These are phyloP conservation scores for Coniochaeta prunicola DNA, from an alignment of 2,329 filamentous ascomycete genomes.

Conservation along the genomic window DNA sequence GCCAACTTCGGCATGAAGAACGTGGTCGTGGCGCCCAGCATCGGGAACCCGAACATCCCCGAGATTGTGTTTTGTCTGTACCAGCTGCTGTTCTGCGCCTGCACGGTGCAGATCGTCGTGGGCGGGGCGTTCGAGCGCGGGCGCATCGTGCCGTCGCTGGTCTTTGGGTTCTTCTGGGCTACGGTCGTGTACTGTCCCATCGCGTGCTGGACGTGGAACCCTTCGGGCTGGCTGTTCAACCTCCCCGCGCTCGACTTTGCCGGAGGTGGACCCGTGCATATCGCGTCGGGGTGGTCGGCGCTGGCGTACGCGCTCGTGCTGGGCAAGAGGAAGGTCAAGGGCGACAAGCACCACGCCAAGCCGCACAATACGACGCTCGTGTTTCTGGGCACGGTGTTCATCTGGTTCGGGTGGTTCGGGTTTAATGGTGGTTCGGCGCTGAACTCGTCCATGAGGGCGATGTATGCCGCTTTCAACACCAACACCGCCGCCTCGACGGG, in stretches of 20 bases:
- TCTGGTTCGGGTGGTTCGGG: slow-evolving; percentile 56
- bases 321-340: slow-evolving; percentile 45
- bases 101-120: slow-evolving; percentile 57
- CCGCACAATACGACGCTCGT: slow-evolving; percentile 58
- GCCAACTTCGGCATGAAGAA: slow-evolving; percentile 55
- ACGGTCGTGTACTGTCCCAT: slow-evolving; percentile 59
- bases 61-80: slow-evolving; percentile 62
- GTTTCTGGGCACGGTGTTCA: slow-evolving; percentile 55
- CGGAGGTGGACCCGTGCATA: slow-evolving; percentile 57
- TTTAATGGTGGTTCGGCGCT: slow-evolving; percentile 45
- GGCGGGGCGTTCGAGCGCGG: slow-evolving; percentile 53
- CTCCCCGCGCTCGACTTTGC: slow-evolving; percentile 54
- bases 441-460: slow-evolving; percentile 42
- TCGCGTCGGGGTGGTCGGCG: slow-evolving; percentile 54
- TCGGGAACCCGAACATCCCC: slow-evolving; percentile 47
- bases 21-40: slow-evolving; percentile 52
- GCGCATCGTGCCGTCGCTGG: slow-evolving; percentile 41
- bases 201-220: slow-evolving; percentile 62
- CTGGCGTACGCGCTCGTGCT: slow-evolving; percentile 58
- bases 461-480: slow-evolving; percentile 51
- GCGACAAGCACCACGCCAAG: slow-evolving; percentile 40
- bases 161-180: slow-evolving; percentile 53
- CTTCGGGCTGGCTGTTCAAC: slow-evolving; percentile 57
- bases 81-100: slow-evolving; percentile 55
- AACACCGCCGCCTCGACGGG: slow-evolving; percentile 50